Conservation (phyloP, 768 basidiomycete species). For the Psilocybe subaeruginosa region DNA sequence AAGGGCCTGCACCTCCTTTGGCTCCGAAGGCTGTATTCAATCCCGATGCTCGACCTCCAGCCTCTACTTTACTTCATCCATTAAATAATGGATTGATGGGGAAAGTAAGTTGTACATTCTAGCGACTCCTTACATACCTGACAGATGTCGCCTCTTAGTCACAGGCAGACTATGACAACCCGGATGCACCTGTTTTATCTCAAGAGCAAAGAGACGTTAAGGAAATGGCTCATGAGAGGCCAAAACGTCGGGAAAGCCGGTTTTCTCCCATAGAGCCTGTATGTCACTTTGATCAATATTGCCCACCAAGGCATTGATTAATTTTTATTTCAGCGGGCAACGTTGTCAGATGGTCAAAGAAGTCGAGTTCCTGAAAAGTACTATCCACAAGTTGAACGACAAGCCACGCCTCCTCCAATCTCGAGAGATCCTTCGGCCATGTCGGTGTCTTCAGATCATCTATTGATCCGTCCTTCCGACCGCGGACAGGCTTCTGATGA, state of each 20-base stretch:
- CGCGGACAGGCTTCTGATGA: conserved; percentile 13
- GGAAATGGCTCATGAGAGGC: background rate
- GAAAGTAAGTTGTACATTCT: conserved; percentile 17
- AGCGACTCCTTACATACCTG: too few species aligned
- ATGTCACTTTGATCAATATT: background rate
- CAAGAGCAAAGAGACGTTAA: too few species aligned
- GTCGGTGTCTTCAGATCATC: conserved; percentile 24
- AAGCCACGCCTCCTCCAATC: conserved; percentile 30
- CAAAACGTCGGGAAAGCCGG: conserved; percentile 7
- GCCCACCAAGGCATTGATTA: background rate
- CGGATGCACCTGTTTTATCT: too few species aligned
- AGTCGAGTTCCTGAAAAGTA: background rate
- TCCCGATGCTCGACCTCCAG: conserved; percentile 21
- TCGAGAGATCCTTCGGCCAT: conserved; percentile 30
- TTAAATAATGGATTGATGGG: conserved; percentile 18
- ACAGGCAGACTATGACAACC: too few species aligned
- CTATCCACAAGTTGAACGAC: background rate
- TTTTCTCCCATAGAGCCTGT: conserved; percentile 11
- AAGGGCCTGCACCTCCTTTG: background rate
- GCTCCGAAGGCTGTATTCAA: conserved; percentile 9
- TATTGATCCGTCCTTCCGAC: conserved; percentile 19
- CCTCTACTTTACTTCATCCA: conserved; percentile 17
- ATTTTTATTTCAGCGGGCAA: background rate
- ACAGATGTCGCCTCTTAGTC: too few species aligned
- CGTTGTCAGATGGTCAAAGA: background rate